Base-by-base conservation (phyloP, 208 protist species). In the Crithidia brevicula region DNA sequence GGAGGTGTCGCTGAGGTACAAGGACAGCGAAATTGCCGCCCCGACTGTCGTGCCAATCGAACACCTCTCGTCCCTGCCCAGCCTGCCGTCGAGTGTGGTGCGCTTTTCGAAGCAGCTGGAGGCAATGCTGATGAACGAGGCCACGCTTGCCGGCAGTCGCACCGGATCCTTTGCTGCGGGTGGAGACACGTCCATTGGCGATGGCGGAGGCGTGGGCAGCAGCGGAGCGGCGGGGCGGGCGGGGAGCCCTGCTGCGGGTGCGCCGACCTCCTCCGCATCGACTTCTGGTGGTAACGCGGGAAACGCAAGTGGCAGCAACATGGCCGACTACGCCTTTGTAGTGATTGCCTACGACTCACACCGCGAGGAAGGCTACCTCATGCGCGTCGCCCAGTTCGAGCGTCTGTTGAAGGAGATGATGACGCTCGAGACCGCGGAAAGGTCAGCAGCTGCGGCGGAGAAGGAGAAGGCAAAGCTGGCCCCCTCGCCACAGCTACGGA, bases 1-100 rank as follows among this genome's bases (percentile, higher is more conserved):
- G 27, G 66, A 67, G 25, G 53, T 87, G 1, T 79, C 77, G 47
- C 49, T 87, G n/a, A 54, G 67, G 11, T 80, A 77, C 64, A 74
- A 77, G 62, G 77, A 75, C 45, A 46, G 18, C 9, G 57, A 72
- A 25, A 50, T 83, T 3, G 50, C 70, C 20, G 70, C 51, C 4
- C 75, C 80, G 36, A 61, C 27, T 18, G 45, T 52, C 3, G 34
- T 79, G 10, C 40, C 64, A 0, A 45, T 76, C 5, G 75, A 76
- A n/a, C 64, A 77, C 50, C 46, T 80, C 34, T 77, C 67, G 20
- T 68, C 74, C n/a, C 30, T 80, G 30, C 67, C 73, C 15, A 58
- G 59, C 36, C 43, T 79, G 16, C 78, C 78, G 7, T 0, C 36
- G 1, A 58, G 64, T 5, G 67, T 83, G 15, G 51, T 67, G 31